Percentiles rank a stretch among this genome's conserved stretches.
Conservation (phyloP, 441 rosid genomes). For the Dalechampia spathulata region DNA sequence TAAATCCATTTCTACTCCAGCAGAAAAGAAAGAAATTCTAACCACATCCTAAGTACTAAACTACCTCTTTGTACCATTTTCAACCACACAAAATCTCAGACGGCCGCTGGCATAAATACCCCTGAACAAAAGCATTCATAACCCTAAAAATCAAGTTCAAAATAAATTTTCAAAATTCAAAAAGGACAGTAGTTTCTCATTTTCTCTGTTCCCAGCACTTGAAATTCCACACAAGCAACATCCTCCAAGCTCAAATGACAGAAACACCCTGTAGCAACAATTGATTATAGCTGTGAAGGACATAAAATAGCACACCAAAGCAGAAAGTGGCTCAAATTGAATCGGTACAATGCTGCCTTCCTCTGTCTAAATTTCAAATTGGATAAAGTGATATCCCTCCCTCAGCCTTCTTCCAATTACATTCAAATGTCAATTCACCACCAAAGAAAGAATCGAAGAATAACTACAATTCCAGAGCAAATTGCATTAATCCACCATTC, state of each 20-base stretch:
- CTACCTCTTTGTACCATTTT: slow-evolving; percentile 15
- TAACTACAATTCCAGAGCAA: neutral
- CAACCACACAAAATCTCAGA: slow-evolving; percentile 18
- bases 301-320: neutral
- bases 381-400: neutral
- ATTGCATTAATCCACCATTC: slow-evolving; percentile 8
- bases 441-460: neutral
- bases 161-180: neutral
- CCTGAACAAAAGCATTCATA: neutral
- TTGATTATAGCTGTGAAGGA: slow-evolving; percentile 1
- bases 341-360: neutral
- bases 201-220: neutral
- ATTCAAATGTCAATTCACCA: slow-evolving; percentile 1
- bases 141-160: neutral
- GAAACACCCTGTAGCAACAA: slow-evolving; percentile 10
- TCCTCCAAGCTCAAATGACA: neutral
- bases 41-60: slow-evolving; percentile 22
- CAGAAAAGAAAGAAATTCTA: slow-evolving; percentile 4
- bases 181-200: neutral
- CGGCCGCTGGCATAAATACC: slow-evolving; percentile 18
- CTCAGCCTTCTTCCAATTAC: neutral
- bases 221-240: neutral
- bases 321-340: neutral
- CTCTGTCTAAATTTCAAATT: slow-evolving; percentile 5
- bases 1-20: slow-evolving; percentile 43